These are phyloP conservation scores for Lojkania enalia DNA, from an alignment of 2,329 filamentous ascomycete species.

Conservation along the genomic window DNA sequence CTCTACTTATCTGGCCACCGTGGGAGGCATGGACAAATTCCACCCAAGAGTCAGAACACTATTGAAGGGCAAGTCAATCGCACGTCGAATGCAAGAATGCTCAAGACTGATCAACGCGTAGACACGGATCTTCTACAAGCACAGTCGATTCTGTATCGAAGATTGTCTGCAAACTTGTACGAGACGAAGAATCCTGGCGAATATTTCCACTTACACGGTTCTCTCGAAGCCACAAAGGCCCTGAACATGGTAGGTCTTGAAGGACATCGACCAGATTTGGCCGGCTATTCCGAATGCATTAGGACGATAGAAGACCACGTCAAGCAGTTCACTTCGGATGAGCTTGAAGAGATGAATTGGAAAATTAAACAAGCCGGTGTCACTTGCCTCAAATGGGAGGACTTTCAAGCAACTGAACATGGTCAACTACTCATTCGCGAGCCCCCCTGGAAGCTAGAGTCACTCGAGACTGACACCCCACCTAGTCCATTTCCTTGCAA, in stretches of 20 bases:
- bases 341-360: constrained; percentile 49
- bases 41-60: constrained; percentile 52
- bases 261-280: constrained; percentile 62
- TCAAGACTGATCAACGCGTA: constrained; percentile 43
- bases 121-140: constrained; percentile 73
- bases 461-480: constrained; percentile 56
- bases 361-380: constrained; percentile 48
- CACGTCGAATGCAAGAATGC: constrained; percentile 2
- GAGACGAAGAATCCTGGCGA: constrained; percentile 66
- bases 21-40: constrained; percentile 54
- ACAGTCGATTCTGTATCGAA: constrained; percentile 71
- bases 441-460: constrained; percentile 54
- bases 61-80: constrained; percentile 42
- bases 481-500: constrained; percentile 52
- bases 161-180: constrained; percentile 74
- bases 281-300: constrained; percentile 48
- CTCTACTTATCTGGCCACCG: constrained; percentile 60
- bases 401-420: constrained; percentile 45
- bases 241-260: constrained; percentile 71
- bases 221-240: constrained; percentile 70
- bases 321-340: constrained; percentile 41
- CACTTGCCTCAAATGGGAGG: constrained; percentile 46
- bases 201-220: constrained; percentile 77
- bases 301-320: constrained; percentile 49
- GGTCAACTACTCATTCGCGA: constrained; percentile 46